Conservation (phyloP, 495 filamentous ascomycete genomes). For the Penicillium roqueforti region DNA sequence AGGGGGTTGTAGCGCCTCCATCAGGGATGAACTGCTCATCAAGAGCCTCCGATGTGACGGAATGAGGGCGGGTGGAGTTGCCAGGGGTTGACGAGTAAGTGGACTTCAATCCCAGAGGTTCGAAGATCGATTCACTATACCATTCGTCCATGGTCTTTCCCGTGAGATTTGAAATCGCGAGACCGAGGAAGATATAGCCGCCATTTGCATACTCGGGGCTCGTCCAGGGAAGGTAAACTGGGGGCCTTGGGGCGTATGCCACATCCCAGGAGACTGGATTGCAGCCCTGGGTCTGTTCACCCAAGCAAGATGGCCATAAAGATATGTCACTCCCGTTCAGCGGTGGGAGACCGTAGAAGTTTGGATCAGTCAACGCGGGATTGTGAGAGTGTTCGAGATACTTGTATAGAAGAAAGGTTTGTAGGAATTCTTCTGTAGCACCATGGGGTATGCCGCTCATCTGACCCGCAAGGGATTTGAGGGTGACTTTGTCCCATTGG, state of each 20-base stretch:
- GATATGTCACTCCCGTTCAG: constrained; percentile 22
- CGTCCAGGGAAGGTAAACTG: constrained; percentile 44
- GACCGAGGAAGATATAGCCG: constrained; percentile 50
- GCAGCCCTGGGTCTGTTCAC: constrained; percentile 17
- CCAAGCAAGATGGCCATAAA: constrained; percentile 20
- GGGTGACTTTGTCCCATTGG: constrained; percentile 41
- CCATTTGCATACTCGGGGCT: constrained; percentile 56
- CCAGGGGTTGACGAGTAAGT: constrained; percentile 38
- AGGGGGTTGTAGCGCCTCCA: constrained; percentile 19
- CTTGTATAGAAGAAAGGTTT: not conserved
- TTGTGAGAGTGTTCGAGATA: not conserved
- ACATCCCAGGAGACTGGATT: constrained; percentile 1
- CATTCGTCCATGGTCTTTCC: constrained; percentile 41
- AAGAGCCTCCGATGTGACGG: constrained; percentile 19
- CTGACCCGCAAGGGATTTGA: constrained; percentile 43
- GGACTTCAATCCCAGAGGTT: constrained; percentile 41
- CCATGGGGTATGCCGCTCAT: constrained; percentile 38
- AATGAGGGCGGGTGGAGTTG: constrained; percentile 7
- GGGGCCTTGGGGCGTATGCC: constrained; percentile 21
- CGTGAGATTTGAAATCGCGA: constrained; percentile 52
- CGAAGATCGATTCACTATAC: constrained; percentile 41
- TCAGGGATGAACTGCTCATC: constrained; percentile 34
- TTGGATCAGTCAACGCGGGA: constrained; percentile 10
- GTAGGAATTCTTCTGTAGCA: constrained; percentile 18
- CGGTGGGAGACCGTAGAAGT: constrained; percentile 31